A percentile compares a stretch with the other conserved stretches of the same genome.
Evolutionary conservation across 441 rosid species (phyloP).

Genomic region (Gossypium gossypioides): DNA sequence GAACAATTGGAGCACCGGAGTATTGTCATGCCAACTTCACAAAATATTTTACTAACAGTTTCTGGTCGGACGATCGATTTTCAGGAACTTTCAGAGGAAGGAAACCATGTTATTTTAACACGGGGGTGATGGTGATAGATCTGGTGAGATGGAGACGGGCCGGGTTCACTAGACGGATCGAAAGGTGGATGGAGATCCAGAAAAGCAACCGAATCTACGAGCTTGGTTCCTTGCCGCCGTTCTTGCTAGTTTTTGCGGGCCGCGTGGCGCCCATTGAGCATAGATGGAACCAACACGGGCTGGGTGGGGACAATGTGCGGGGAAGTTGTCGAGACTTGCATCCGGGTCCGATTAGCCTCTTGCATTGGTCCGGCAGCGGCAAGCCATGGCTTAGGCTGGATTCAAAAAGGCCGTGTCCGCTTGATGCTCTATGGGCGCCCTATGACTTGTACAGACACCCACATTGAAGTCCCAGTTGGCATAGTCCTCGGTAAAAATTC

Average conservation of each 20-base stretch:
- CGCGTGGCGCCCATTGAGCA: slow-evolving; percentile 72
- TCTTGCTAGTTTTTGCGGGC: slow-evolving; percentile 50
- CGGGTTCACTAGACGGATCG: slow-evolving; percentile 54
- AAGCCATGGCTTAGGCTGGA: slow-evolving; percentile 68
- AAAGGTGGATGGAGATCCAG: slow-evolving; percentile 73
- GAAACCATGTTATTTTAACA: slow-evolving; percentile 57
- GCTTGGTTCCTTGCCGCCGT: slow-evolving; percentile 67
- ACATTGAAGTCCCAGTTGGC: slow-evolving; percentile 20
- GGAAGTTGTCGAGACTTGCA: slow-evolving; percentile 70
- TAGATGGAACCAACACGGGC: slow-evolving; percentile 72
- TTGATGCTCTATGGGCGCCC: slow-evolving; percentile 55
- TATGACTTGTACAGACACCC: slow-evolving; percentile 52
- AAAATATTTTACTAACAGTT: slow-evolving; percentile 48
- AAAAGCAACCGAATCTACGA: slow-evolving; percentile 58
- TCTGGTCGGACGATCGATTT: slow-evolving; percentile 40
- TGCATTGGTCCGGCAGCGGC: slow-evolving; percentile 78
- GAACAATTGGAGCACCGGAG: slow-evolving; percentile 68
- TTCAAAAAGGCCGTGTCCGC: slow-evolving; percentile 48
- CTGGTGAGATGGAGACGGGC: slow-evolving; percentile 56
- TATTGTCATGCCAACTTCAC: slow-evolving; percentile 70
- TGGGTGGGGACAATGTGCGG: slow-evolving; percentile 62
- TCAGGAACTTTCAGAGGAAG: slow-evolving; percentile 38
- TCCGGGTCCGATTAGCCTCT: slow-evolving; percentile 61
- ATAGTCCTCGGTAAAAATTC: slow-evolving; percentile 36
- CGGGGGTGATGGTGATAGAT: slow-evolving; percentile 76